Conservation (phyloP, 257 asterid species). For the Solanum sitiens region DNA sequence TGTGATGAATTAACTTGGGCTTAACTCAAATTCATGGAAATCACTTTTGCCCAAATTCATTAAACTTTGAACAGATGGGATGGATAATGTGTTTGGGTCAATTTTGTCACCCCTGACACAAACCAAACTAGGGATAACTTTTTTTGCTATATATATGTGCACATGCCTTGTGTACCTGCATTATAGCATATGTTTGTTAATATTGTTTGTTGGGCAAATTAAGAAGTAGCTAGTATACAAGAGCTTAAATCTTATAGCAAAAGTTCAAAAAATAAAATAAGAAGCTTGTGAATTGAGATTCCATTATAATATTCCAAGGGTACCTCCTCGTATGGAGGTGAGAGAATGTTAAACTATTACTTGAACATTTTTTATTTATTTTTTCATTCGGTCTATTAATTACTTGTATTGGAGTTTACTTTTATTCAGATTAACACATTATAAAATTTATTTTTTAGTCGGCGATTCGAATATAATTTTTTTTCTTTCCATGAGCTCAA, state of each 20-base stretch:
- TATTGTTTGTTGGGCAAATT: not conserved
- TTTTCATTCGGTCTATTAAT: no score
- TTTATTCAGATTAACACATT: no score
- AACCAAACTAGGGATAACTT: not conserved
- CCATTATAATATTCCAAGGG: not conserved
- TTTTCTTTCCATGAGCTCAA: no score
- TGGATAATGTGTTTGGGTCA: not conserved
- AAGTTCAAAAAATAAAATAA: not conserved
- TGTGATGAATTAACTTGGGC: not conserved
- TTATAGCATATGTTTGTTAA: not conserved
- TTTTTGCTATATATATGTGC: not conserved
- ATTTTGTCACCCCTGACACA: not conserved
- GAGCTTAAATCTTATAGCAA: not conserved
- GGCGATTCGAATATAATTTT: accelerated
- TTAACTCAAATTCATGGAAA: no score
- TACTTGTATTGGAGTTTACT: no score
- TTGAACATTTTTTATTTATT: not conserved
- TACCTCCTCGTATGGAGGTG: not conserved
- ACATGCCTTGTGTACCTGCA: not conserved
- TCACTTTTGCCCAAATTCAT: not conserved
- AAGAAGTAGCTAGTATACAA: not conserved
- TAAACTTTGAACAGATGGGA: no score
- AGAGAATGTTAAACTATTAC: not conserved
- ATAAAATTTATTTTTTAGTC: no score
- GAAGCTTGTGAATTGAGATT: not conserved